Evolutionary conservation across 2,329 filamentous ascomycete species (phyloP), one percentile per base, ranked within the genome.

Genomic region (Aspergillus costaricaensis): DNA sequence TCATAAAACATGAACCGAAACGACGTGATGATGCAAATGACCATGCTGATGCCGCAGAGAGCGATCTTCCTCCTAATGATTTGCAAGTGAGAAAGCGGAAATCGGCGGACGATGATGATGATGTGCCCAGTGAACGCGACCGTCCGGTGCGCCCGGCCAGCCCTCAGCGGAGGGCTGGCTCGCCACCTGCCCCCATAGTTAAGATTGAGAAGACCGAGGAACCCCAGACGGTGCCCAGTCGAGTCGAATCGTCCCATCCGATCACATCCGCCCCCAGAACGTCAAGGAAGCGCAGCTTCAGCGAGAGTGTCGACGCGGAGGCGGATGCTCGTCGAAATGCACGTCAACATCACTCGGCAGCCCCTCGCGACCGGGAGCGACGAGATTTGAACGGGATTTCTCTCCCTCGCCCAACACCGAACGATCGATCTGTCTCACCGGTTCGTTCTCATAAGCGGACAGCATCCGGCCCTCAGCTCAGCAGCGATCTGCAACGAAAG

Each of bases 121-220:
- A 75, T 21, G 56, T 64, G 59, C 58, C 59, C 50, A 65, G 67
- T 48, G 67, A 61, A 55, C 62, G 62, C 55, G 63, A 68, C 55
- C 66, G 63, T 44, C 60, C 64, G 32, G 62, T 63, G 49, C 69
- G 68, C 41, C 70, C 65, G 12, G 56, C 61, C 27, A 74, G 68
- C 58, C 71, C 67, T n/a, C 64, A 43, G 25, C 68, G 67, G 55
- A 68, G 71, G 65, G 65, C 59, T 2, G 52, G 56, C 27, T 74
- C 75, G 3, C 74, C 73, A 36, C 32, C 32, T 15, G 32, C 32
- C 5, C 70, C 73, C 9, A 66, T 70, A n/a, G 68, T 77, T 36
- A 79, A 78, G 59, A 63, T 70, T 30, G 76, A 78, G 60, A 75
- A 70, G 50, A 62, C 62, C 5, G 76, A 78, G 48, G 74, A 76